Base-by-base conservation (phyloP, 371 early-diverging fungal genomes). In the Lichtheimia hyalospora region DNA sequence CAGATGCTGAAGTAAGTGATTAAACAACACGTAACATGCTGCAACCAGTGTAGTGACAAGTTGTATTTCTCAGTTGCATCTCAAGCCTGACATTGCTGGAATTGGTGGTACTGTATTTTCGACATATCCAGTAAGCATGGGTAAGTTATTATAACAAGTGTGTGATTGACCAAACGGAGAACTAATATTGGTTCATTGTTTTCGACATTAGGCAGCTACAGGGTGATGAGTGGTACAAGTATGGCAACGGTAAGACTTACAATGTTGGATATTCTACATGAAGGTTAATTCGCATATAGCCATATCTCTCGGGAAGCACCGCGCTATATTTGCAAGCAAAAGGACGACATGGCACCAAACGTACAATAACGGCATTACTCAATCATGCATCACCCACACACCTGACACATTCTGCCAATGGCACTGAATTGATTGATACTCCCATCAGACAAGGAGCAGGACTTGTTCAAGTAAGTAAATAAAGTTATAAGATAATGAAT, bases 271-370 rank as follows among this genome's bases (percentile, higher is more conserved):
- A 6, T 10, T 8, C 34, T 52, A 6, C 10, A 23, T 18, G 0
- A 24, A 16, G 21, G 15, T 14, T 34, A 15, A 14, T 49, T 3
- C 34, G 39, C 39, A 50, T 20, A 6, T 49, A 66, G 66, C 61
- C 66, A 3, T 66, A 66, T 50, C 15, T 66, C 13, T 15, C 58
- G 2, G 66, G 61, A 5, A 53, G 58, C 24, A 34, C 61, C 5
- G 61, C 66, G 3, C n/a, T 66, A 25, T 61, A 58, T 20, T 61
- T 66, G 61, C 43, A 66, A 48, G 61, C 66, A 18, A 61, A 56
- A n/a, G 54, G 58, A 7, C 52, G 49, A 57, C 28, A n/a, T 16
- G 34, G 34, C 10, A 6, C 34, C 34, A 34, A 34, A 34, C 34
- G 34, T 34, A 34, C 34, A 8, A 34, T 34, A 34, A 34, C 34